Conservation (phyloP, 1,284 basidiomycete species). For the Pyrrhoderma lamaoense region DNA sequence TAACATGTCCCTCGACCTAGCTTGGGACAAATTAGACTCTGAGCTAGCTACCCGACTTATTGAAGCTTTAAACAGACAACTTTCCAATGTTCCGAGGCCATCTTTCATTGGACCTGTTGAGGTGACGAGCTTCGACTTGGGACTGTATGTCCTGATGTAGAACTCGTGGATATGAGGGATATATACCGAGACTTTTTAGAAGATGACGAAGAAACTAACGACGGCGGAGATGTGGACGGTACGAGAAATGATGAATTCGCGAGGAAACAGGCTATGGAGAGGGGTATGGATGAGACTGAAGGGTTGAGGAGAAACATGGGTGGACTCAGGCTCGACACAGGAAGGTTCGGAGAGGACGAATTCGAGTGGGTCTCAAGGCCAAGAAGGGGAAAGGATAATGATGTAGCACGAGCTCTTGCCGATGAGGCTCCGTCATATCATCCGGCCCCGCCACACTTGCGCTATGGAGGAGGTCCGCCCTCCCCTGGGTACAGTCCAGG, state of each 20-base stretch:
- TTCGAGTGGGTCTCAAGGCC: slow-evolving; percentile 72
- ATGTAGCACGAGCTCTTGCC: slow-evolving; percentile 38
- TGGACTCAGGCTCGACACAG: slow-evolving; percentile 6
- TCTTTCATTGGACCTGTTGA: slow-evolving; percentile 91
- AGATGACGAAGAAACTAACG: slow-evolving; percentile 59
- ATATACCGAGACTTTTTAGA: slow-evolving; percentile 91
- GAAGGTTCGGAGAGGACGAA: slow-evolving; percentile 33
- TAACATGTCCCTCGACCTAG: slow-evolving; percentile 72
- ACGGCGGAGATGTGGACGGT: slow-evolving; percentile 27
- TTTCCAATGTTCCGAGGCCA: slow-evolving; percentile 64
- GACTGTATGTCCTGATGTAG: slow-evolving; percentile 72
- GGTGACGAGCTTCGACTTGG: slow-evolving; percentile 83
- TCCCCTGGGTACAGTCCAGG: slow-evolving; percentile 35
- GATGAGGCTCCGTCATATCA: slow-evolving; percentile 59
- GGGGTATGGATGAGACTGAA: slow-evolving; percentile 43
- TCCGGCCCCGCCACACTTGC: slow-evolving; percentile 61
- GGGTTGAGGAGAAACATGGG: slow-evolving; percentile 4
- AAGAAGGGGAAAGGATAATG: slow-evolving; percentile 25
- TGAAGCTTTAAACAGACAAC: slow-evolving; percentile 73
- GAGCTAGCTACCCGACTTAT: slow-evolving; percentile 69
- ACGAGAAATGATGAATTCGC: too few relatives aligned
- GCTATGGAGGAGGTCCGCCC: slow-evolving; percentile 52
- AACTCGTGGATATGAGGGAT: slow-evolving; percentile 88
- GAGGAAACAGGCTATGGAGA: slow-evolving; percentile 28
- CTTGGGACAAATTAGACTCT: slow-evolving; percentile 68